These are phyloP conservation scores for Fusarium udum DNA, from an alignment of 2,329 filamentous ascomycete genomes.

Conservation along the genomic window DNA sequence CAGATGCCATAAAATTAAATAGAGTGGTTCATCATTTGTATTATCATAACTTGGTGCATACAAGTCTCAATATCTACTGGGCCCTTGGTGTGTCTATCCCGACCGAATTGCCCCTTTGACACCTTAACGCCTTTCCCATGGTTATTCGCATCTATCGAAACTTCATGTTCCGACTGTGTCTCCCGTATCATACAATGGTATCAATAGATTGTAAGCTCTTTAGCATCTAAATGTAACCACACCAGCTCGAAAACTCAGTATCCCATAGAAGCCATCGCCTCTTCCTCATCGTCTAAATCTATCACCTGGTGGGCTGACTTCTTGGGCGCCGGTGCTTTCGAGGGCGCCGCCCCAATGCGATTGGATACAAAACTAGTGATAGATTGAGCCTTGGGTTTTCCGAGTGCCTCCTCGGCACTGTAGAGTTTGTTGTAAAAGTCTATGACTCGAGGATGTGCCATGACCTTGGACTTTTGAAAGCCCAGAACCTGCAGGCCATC, in stretches of 20 bases:
- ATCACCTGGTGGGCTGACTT: slow-evolving; percentile 37
- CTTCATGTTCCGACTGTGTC: background rate
- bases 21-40: slow-evolving; percentile 22
- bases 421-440: slow-evolving; percentile 86
- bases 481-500: slow-evolving; percentile 85
- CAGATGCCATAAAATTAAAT: background rate
- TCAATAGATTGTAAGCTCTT: slow-evolving; percentile 3
- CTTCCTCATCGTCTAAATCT: slow-evolving; percentile 61
- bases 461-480: slow-evolving; percentile 90
- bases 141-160: slow-evolving; percentile 11
- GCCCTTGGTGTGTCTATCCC: slow-evolving; percentile 7
- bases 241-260: slow-evolving; percentile 40
- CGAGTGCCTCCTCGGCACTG: slow-evolving; percentile 68
- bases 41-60: slow-evolving; percentile 25
- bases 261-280: slow-evolving; percentile 58
- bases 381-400: slow-evolving; percentile 42
- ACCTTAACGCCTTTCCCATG: slow-evolving; percentile 22
- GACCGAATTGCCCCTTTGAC: slow-evolving; percentile 13
- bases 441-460: slow-evolving; percentile 89
- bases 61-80: slow-evolving; percentile 31
- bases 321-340: slow-evolving; percentile 16
- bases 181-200: slow-evolving; percentile 24
- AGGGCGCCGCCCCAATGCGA: slow-evolving; percentile 44
- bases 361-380: slow-evolving; percentile 54
- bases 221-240: background rate